These are phyloP conservation scores for Colletotrichum acutatum DNA, from an alignment of 2,329 filamentous ascomycete genomes.

Conservation along the genomic window DNA sequence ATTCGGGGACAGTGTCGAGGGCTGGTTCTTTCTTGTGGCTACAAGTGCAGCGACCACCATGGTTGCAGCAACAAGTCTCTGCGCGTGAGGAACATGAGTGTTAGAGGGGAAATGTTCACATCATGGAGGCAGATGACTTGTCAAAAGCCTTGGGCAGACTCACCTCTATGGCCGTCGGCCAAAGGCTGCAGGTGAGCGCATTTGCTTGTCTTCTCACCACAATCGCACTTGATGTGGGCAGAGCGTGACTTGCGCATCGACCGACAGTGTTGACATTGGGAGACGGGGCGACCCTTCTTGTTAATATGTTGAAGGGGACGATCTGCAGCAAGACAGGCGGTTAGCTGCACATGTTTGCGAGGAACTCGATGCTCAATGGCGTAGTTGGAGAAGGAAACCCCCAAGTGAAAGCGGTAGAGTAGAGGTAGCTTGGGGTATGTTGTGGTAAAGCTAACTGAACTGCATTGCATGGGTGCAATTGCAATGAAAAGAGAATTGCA, in stretches of 20 bases:
- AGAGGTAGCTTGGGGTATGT: not conserved
- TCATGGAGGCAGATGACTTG: conserved; percentile 41
- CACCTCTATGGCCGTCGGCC: conserved; percentile 69
- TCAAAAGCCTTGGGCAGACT: conserved; percentile 46
- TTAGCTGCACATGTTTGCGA: conserved; percentile 39
- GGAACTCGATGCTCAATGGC: not conserved
- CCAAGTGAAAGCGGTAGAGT: not conserved
- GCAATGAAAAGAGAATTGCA: not conserved
- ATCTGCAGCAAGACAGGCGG: conserved; percentile 63
- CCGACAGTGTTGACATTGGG: conserved; percentile 97
- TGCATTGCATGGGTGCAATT: conserved; percentile 1
- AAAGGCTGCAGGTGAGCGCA: conserved; percentile 70
- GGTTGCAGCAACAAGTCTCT: conserved; percentile 78
- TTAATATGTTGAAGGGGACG: conserved; percentile 94
- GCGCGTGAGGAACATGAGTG: conserved; percentile 36
- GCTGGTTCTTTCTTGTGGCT: conserved; percentile 69
- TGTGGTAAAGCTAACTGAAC: not conserved
- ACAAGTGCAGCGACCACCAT: conserved; percentile 75
- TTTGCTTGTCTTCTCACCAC: conserved; percentile 88
- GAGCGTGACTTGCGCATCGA: conserved; percentile 95
- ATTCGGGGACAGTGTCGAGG: conserved; percentile 73
- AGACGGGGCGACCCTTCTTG: conserved; percentile 96
- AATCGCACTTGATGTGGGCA: conserved; percentile 96
- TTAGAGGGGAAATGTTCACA: conserved; percentile 34
- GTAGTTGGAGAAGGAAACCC: not conserved